Evolutionary conservation across 164 flowering plant genomes (phyloP), one percentile per base, ranked within the genome.

Genomic region (Magnolia kwangsiensis): DNA sequence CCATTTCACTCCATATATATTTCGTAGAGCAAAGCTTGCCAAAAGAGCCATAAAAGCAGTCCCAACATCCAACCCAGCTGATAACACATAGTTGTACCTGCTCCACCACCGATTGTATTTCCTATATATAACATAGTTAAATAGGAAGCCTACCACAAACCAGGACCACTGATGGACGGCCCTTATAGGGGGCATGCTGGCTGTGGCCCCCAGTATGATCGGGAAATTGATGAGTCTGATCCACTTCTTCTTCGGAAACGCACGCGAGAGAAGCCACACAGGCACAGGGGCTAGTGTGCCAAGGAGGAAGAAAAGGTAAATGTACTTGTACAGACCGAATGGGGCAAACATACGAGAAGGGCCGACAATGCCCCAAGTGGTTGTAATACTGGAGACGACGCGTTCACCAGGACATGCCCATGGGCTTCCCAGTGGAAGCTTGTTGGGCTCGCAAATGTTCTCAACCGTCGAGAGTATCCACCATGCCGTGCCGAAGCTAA

Each of bases 311-410:
- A 18, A 59, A 59, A 59, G 8, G 29, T 72, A 18, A 24, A 61
- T 1, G 31, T 50, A 1, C 31, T 3, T 23, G 59, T 29, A 72
- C 13, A 23, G 21, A 0, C n/a, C 63, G 8, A 59, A 18, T 7
- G 63, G 63, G 19, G 19, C 63, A 59, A 59, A 59, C 14, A 59
- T 18, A 59, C 63, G 14, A 7, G 18, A 11, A 0, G 63, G 63
- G 14, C 63, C 14, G 1, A 59, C 19, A 8, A 8, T 7, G 63
- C 67, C 16, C 20, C 97, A 93, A 72, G 92, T 92, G 5, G 93
- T 98, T 1, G 98, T 93, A 68, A 98, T 96, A 81, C 91, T 95
- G 49, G 89, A 95, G 85, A 93, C 92, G 67, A 93, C 98, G 10
- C 93, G 82, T 59, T 95, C 94, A n/a, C 86, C 77, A 0, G 97